Base-by-base conservation (phyloP, 2,329 filamentous ascomycete genomes). In the Ascochyta clinopodiicola region DNA sequence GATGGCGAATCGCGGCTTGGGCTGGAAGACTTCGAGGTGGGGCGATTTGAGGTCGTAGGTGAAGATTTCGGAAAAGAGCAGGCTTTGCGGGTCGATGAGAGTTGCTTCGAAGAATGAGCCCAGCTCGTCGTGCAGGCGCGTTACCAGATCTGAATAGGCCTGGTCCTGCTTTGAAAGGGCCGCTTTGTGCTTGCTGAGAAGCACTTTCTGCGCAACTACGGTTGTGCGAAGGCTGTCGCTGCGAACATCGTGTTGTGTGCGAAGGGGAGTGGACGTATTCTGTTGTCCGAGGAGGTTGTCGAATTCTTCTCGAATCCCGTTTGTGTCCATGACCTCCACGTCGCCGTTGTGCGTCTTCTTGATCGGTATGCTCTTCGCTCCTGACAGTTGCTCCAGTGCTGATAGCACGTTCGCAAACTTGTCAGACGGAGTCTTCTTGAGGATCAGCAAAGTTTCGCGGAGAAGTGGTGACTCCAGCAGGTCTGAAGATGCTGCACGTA, bases 191-290 rank as follows among this genome's bases (percentile, higher is more conserved):
- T 86, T 89, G 75, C 88, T 91, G 36, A 95, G 81, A 67, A 92
- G 88, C 17, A 95, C 90, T 70, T 90, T 90, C 69, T 94, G 90
- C 15, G 90, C 90, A 45, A 94, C 86, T 29, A 94, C 86, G 0
- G 91, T 94, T 1, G 90, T 91, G 39, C 91, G 83, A 36, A 91
- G 77, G 38, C 89, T 86, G 61, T 86, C 87, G 75, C 84, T 81
- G 37, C 88, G 87, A 10, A 88, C 82, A 64, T 88, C 88, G 73
- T 95, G 90, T 70, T 88, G 88, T 76, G 88, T 96, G 59, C 88
- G 86, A 27, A 96, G 81, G 80, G 75, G 68, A 35, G 65, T 57
- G 46, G 59, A 67, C 17, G 48, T 61, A 1, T 56, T 59, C 35
- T 68, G 66, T 3, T 66, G 50, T 44, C 67, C 44, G 5, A 75